These are phyloP conservation scores for Talaromyces sp. DNA, from an alignment of 2,329 filamentous ascomycete genomes.

Conservation along the genomic window DNA sequence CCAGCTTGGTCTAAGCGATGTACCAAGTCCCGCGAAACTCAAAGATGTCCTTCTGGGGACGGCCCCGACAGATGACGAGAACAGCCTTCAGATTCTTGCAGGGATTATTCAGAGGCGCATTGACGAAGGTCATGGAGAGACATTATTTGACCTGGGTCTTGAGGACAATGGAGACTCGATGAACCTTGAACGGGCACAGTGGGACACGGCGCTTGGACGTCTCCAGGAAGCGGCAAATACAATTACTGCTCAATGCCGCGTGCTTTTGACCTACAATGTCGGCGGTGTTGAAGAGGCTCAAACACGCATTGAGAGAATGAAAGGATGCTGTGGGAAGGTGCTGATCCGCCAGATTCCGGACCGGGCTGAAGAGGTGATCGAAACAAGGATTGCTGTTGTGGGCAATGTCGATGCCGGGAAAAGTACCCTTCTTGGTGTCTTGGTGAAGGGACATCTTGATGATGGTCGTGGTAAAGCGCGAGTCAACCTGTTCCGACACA, in stretches of 20 bases:
- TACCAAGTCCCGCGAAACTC: slow-evolving; percentile 58
- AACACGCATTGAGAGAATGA: slow-evolving; percentile 60
- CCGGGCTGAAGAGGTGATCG: slow-evolving; percentile 80
- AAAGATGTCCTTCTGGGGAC: slow-evolving; percentile 67
- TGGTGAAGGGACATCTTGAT: slow-evolving; percentile 92
- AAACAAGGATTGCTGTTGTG: slow-evolving; percentile 93
- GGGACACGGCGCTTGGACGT: slow-evolving; percentile 64
- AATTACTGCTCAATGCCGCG: slow-evolving; percentile 67
- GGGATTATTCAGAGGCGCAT: slow-evolving; percentile 64
- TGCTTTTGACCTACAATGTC: slow-evolving; percentile 87
- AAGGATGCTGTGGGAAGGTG: slow-evolving; percentile 76
- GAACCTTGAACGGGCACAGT: slow-evolving; percentile 67
- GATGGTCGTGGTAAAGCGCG: slow-evolving; percentile 90
- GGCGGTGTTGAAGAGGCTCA: slow-evolving; percentile 70
- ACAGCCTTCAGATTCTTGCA: slow-evolving; percentile 58
- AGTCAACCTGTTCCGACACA: slow-evolving; percentile 94
- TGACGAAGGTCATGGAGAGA: slow-evolving; percentile 80
- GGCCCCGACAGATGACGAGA: slow-evolving; percentile 48
- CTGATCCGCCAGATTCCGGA: slow-evolving; percentile 70
- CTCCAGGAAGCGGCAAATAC: slow-evolving; percentile 61
- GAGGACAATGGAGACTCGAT: slow-evolving; percentile 87
- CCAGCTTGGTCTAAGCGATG: slow-evolving; percentile 67
- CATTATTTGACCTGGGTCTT: slow-evolving; percentile 83
- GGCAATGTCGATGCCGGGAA: slow-evolving; percentile 98
- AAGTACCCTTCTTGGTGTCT: slow-evolving; percentile 88